Evolutionary conservation across 2,329 filamentous ascomycete species (phyloP).

Genomic region (Fusarium sp.): DNA sequence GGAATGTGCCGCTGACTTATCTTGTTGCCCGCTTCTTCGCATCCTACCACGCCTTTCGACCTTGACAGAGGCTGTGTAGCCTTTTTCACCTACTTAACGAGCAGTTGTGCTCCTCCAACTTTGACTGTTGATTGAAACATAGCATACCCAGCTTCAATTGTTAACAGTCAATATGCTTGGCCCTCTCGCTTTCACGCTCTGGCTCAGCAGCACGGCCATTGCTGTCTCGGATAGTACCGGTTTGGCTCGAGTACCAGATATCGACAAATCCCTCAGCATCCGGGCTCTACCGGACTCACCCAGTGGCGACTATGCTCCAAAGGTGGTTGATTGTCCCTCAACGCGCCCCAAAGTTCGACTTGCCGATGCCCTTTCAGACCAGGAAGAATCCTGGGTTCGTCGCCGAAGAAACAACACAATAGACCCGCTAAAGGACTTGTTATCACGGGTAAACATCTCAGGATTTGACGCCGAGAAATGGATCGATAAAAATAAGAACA

Average conservation of each 20-base stretch:
- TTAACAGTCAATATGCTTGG: neutral
- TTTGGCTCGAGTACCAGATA: neutral
- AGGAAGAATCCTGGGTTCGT: constrained; percentile 80
- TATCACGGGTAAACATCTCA: constrained; percentile 76
- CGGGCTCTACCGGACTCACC: constrained; percentile 23
- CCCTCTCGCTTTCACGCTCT: neutral
- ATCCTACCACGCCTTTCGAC: neutral
- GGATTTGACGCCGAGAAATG: constrained; percentile 80
- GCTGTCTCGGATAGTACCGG: constrained; percentile 10
- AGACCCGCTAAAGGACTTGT: constrained; percentile 76
- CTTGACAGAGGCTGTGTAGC: neutral
- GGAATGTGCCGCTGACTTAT: neutral
- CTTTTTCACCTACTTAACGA: neutral
- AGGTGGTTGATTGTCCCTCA: constrained; percentile 74
- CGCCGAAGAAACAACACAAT: constrained; percentile 78
- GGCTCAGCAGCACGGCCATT: neutral
- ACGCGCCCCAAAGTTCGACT: constrained; percentile 77
- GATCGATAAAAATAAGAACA: constrained; percentile 58
- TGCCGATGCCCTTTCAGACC: constrained; percentile 66
- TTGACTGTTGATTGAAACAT: neutral
- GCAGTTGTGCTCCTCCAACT: neutral
- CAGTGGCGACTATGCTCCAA: constrained; percentile 71
- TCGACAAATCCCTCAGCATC: neutral
- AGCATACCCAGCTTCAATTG: neutral
- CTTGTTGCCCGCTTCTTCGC: neutral